Base-by-base conservation (phyloP, 331 rosid species). In the Rosa hybrid region DNA sequence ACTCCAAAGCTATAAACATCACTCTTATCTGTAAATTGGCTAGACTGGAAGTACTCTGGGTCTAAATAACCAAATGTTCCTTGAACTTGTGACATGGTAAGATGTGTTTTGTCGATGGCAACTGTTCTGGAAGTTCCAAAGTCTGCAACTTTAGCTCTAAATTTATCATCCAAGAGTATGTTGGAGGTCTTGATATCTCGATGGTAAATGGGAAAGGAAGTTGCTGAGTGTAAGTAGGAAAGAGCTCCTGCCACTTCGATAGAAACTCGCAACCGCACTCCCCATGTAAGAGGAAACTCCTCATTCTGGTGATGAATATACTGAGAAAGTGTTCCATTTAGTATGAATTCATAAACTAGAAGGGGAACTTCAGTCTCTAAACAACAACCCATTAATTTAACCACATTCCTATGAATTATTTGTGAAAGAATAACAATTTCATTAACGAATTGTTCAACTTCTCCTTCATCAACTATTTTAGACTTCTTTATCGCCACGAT, bases 101-200 rank as follows among this genome's bases (percentile, higher is more conserved):
- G 59, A 16, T 83, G 86, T 1, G 83, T 75, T 70, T 80, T 77
- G 51, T 83, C 84, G 2, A 79, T 49, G 53, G 72, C 0, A 38
- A 83, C 50, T 6, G 81, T 46, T 41, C 69, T 75, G 8, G 83
- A 83, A n/a, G 81, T 83, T 3, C 83, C 86, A 42, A 83, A 83
- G 12, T 83, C 84, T 5, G 86, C 86, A 1, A 83, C 51, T 80
- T 75, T 83, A 1, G 64, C 86, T 51, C 78, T 49, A 42, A 57
- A 79, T 8, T 80, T 79, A 8, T 59, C 86, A 42, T 83, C 86
- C 13, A 80, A 42, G 51, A 83, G 84, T 34, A 83, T 75, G 51
- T 79, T 83, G 0, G 84, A 68, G n/a, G 86, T 68, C 77, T 83
- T 83, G 30, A 83, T 70, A 49, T 83, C 86, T 1, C 83, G 80